Evolutionary conservation across 2,329 filamentous ascomycete species (phyloP).

Genomic region (Monosporascus ibericus): DNA sequence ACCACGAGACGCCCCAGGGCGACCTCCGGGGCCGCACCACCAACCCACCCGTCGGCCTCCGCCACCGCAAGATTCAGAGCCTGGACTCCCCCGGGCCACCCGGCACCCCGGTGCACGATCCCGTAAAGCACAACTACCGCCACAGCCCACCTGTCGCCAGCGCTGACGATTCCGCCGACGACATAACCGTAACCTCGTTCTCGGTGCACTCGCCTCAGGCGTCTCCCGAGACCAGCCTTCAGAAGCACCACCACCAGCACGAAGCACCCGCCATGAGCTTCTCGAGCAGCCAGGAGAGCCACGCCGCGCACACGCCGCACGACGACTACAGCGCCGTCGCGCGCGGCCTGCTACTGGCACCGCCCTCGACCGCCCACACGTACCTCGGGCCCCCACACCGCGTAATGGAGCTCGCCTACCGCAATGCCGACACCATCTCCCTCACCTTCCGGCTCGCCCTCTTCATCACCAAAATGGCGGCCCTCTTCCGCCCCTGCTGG

Average conservation of each 20-base stretch:
- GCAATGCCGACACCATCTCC: constrained; percentile 26
- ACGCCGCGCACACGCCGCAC: constrained; percentile 20
- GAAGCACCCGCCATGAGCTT: constrained; percentile 32
- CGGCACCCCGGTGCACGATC: constrained; percentile 43
- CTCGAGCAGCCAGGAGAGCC: constrained; percentile 35
- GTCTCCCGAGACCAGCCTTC: constrained; percentile 22
- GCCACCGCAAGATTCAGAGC: constrained; percentile 45
- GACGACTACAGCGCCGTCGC: constrained; percentile 15
- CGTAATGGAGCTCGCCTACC: constrained; percentile 22
- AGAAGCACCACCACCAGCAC: constrained; percentile 24
- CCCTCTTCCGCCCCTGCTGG: constrained; percentile 62
- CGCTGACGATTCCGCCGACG: constrained; percentile 23
- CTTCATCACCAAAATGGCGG: constrained; percentile 64
- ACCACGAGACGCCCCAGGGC: constrained; percentile 53
- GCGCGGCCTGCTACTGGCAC: constrained; percentile 9
- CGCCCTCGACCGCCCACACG: constrained; percentile 10
- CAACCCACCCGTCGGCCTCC: constrained; percentile 34
- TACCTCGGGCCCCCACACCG: constrained; percentile 22
- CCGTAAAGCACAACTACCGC: constrained; percentile 14
- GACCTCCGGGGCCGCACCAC: constrained; percentile 31
- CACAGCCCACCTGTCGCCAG: constrained; percentile 10
- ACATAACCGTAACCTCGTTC: constrained; percentile 16
- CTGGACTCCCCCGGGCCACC: constrained; percentile 48
- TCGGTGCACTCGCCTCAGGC: constrained; percentile 22
- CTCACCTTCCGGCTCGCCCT: constrained; percentile 47